These are phyloP conservation scores for Westerdykella aurantiaca DNA, from an alignment of 2,329 filamentous ascomycete species.

Conservation along the genomic window DNA sequence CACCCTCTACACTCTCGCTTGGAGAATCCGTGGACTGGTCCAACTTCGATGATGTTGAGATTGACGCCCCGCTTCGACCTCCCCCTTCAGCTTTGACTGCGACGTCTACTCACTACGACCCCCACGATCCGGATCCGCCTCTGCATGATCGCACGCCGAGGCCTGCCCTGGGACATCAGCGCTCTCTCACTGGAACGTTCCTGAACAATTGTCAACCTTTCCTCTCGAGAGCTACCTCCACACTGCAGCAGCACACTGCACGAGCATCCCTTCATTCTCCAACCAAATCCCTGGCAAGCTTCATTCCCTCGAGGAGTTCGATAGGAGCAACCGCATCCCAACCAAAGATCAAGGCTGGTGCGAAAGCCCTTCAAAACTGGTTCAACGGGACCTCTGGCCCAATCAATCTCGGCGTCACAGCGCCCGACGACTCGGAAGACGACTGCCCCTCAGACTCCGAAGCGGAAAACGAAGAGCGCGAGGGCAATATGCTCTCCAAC, in stretches of 20 bases:
- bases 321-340: slow-evolving; percentile 28
- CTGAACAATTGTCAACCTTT: slow-evolving; percentile 34
- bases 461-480: slow-evolving; percentile 20
- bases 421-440: slow-evolving; percentile 5
- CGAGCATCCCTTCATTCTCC: slow-evolving; percentile 33
- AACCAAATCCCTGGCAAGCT: slow-evolving; percentile 36
- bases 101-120: slow-evolving; percentile 29
- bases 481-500: slow-evolving; percentile 27
- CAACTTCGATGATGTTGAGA: slow-evolving; percentile 32
- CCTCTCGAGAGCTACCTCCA: slow-evolving; percentile 31
- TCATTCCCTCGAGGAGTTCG: slow-evolving; percentile 30
- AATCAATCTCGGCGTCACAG: slow-evolving; percentile 42
- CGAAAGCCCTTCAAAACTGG: slow-evolving; percentile 42
- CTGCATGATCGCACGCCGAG: slow-evolving; percentile 21
- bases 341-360: slow-evolving; percentile 23
- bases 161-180: slow-evolving; percentile 23
- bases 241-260: slow-evolving; percentile 36
- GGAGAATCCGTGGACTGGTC: slow-evolving; percentile 10
- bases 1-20: slow-evolving; percentile 13
- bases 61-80: slow-evolving; percentile 23
- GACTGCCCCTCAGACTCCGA: slow-evolving; percentile 17
- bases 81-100: slow-evolving; percentile 33
- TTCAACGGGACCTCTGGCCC: slow-evolving; percentile 50
- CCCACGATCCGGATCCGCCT: slow-evolving; percentile 25
- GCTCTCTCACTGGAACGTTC: slow-evolving; percentile 32